phyloP scores from a whole-genome alignment of 176 grass and related monocot genomes.

The Raddia guianensis region DNA sequence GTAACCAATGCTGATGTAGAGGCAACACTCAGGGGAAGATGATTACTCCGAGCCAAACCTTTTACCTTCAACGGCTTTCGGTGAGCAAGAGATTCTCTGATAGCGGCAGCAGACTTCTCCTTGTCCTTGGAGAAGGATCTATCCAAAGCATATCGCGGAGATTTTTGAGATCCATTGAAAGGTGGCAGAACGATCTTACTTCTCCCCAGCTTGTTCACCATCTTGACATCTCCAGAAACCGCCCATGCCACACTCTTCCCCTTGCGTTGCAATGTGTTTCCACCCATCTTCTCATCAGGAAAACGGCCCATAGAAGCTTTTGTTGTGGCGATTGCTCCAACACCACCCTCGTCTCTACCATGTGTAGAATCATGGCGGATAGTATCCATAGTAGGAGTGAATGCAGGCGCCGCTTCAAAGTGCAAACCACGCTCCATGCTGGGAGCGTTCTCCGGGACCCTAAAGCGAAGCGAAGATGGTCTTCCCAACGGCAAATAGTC shows the following conservation, averaged over 20 bases:
- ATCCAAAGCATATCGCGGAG: neutral
- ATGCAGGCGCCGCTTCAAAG: neutral
- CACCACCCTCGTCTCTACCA: neutral
- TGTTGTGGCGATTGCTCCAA: neutral
- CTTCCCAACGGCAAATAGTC: neutral
- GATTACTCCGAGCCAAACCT: neutral
- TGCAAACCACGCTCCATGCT: neutral
- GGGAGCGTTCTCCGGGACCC: neutral
- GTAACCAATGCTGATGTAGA: neutral
- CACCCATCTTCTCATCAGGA: neutral
- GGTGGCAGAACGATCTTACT: neutral
- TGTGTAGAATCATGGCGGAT: neutral
- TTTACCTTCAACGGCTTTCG: conserved; percentile 44
- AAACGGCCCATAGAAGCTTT: neutral
- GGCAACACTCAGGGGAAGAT: neutral
- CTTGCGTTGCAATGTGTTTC: neutral
- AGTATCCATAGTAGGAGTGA: neutral
- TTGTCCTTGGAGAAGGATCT: conserved; percentile 7
- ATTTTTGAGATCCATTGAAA: conserved; percentile 25
- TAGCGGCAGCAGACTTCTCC: conserved; percentile 10
- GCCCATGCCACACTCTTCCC: neutral
- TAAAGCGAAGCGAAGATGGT: neutral
- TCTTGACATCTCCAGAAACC: conserved; percentile 21
- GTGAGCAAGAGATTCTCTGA: neutral
- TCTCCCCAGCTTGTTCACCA: neutral